Evolutionary conservation across 2,329 filamentous ascomycete genomes (phyloP).

Genomic region (Fusarium sp.): DNA sequence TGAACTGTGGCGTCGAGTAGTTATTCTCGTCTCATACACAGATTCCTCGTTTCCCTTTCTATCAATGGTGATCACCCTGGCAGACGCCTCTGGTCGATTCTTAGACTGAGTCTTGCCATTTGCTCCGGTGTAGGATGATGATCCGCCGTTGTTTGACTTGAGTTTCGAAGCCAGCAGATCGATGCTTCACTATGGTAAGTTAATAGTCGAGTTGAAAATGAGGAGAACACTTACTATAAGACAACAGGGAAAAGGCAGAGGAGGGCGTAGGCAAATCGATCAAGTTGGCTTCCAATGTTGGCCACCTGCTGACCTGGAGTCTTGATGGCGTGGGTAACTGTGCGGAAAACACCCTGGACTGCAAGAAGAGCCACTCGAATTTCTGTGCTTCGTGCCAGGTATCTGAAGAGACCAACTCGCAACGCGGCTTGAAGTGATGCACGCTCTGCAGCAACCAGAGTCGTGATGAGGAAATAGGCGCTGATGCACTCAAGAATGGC

Average conservation of each 20-base stretch:
- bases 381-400: slow-evolving; percentile 52
- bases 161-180: neutral
- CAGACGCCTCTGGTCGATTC: neutral
- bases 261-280: neutral
- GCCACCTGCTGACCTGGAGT: neutral
- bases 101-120: neutral
- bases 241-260: neutral
- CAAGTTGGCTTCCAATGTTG: neutral
- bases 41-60: neutral
- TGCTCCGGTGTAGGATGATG: neutral
- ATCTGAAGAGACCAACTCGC: slow-evolving; percentile 49
- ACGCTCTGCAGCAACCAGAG: slow-evolving; percentile 44
- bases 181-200: neutral
- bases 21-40: neutral
- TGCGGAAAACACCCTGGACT: slow-evolving; percentile 49
- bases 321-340: slow-evolving; percentile 47
- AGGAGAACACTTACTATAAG: neutral
- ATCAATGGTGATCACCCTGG: neutral
- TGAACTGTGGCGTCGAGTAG: neutral
- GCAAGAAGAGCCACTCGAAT: slow-evolving; percentile 51
- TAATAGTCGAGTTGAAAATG: neutral
- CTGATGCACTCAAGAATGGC: slow-evolving; percentile 52
- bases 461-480: slow-evolving; percentile 51
- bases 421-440: neutral
- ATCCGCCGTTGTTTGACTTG: neutral